Conservation (phyloP, 176 grass and related monocot species). For the Aegilops speltoides region DNA sequence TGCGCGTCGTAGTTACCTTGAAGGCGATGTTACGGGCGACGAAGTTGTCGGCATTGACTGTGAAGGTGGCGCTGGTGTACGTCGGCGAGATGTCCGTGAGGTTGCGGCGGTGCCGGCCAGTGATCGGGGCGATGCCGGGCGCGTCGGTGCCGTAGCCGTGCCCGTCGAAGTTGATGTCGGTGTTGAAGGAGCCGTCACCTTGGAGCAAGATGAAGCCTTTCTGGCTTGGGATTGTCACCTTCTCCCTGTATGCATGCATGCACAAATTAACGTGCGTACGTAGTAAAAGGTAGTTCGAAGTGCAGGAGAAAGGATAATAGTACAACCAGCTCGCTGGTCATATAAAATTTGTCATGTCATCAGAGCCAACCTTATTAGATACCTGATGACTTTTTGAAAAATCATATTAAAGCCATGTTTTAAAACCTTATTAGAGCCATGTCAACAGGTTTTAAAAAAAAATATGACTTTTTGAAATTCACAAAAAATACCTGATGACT, state of each 20-base stretch:
- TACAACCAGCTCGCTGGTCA: no score
- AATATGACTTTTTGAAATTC: no score
- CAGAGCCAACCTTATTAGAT: no score
- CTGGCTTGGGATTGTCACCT: background rate
- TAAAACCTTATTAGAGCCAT: no score
- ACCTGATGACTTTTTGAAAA: no score
- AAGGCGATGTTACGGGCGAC: background rate
- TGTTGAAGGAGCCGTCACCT: background rate
- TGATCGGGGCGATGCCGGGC: background rate
- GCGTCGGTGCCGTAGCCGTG: background rate
- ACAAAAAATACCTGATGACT: no score
- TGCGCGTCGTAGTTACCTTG: background rate
- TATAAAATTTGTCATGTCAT: no score
- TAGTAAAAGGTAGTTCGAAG: no score
- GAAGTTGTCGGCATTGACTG: background rate
- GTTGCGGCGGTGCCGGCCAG: background rate
- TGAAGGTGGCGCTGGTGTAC: slow-evolving; percentile 14
- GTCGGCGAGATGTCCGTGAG: background rate
- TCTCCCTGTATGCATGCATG: background rate
- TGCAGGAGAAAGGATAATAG: no score
- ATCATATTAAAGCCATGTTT: no score
- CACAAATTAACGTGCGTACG: no score
- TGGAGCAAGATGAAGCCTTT: slow-evolving; percentile 6
- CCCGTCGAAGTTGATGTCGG: slow-evolving; percentile 4
- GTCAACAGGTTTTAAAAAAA: no score